Evolutionary conservation across 192 early-diverging fungal species (phyloP), one percentile per base, ranked within the genome.

Genomic region (Chytriomyces sp.): DNA sequence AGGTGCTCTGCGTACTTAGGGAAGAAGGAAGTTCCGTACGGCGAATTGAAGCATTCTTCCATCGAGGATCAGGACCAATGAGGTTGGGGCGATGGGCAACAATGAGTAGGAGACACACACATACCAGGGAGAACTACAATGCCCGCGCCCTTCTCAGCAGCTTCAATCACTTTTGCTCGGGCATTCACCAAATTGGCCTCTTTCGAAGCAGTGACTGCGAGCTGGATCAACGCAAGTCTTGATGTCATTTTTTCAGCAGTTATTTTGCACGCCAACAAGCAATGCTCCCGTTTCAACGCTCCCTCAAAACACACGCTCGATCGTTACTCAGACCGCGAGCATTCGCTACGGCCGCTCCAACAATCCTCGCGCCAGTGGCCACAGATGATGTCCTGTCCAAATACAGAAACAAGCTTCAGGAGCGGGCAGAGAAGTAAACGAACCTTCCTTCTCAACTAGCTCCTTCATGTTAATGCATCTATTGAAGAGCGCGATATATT

Each of bases 31-130:
- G 94, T 96, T 3, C 97, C 97, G 83, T 99, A 99, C 8, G 96
- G 96, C 16, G 93, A 96, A 83, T 99, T 99, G 89, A 99, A 99
- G 85, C 96, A 97, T 88, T 99, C 97, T 91, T 35, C 50, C 72
- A 48, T 48, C n/a, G n/a, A n/a, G n/a, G 67, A 59, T 64, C 45
- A 45, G 45, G 50, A 48, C 80, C 61, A 45, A 44, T 69, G 46
- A 20, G 77, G 13, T 28, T 46, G 62, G 0, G 4, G 24, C n/a
- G 16, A 50, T 7, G 1, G 69, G 44, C 0, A 80, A 62, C 9
- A 65, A 2, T 13, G 47, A 43, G 24, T 63, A 16, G 46, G 35
- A 44, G 75, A 26, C 13, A 44, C 16, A 53, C 10, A 45, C 73
- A 20, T n/a, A 85, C 85, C 93, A 48, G 96, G 97, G 16, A 99